Evolutionary conservation across 2,329 filamentous ascomycete species (phyloP).

Genomic region (Parascedosporium putredinis): DNA sequence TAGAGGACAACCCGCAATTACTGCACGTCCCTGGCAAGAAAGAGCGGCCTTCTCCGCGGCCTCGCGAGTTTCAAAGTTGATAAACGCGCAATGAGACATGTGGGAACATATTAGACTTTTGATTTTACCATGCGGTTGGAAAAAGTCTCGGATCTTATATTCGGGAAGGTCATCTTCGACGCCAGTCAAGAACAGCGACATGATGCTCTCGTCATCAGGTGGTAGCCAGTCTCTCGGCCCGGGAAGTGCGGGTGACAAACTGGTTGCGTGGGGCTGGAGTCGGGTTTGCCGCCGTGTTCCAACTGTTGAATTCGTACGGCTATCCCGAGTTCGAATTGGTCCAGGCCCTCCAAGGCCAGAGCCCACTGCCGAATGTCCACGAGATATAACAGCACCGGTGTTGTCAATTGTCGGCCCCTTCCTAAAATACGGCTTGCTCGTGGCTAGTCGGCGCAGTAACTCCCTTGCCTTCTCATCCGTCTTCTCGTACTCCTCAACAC

Average conservation of each 20-base stretch:
- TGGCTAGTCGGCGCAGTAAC: conserved; percentile 70
- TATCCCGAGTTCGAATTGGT: conserved; percentile 68
- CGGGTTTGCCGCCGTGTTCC: conserved; percentile 18
- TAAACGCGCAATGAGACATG: conserved; percentile 91
- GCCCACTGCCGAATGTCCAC: conserved; percentile 38
- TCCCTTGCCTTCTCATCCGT: conserved; percentile 95
- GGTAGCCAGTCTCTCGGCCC: conserved; percentile 72
- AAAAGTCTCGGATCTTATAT: conserved; percentile 81
- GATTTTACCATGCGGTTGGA: conserved; percentile 78
- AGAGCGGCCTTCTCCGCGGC: conserved; percentile 78
- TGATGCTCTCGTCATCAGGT: conserved; percentile 74
- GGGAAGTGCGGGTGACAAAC: conserved; percentile 55
- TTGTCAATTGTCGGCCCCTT: conserved; percentile 70
- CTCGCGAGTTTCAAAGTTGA: conserved; percentile 83
- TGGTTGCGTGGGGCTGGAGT: conserved; percentile 28
- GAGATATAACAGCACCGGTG: conserved; percentile 19
- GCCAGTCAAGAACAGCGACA: conserved; percentile 87
- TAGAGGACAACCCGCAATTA: conserved; percentile 84
- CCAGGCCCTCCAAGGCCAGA: conserved; percentile 56
- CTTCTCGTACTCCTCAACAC: conserved; percentile 86
- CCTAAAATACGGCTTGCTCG: conserved; percentile 90
- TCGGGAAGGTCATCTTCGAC: conserved; percentile 95
- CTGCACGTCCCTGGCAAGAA: conserved; percentile 74
- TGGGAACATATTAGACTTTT: conserved; percentile 92
- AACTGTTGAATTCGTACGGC: conserved; percentile 37